Evolutionary conservation across 2,329 filamentous ascomycete genomes (phyloP).

Genomic region (Berkeleyomyces rouxiae): DNA sequence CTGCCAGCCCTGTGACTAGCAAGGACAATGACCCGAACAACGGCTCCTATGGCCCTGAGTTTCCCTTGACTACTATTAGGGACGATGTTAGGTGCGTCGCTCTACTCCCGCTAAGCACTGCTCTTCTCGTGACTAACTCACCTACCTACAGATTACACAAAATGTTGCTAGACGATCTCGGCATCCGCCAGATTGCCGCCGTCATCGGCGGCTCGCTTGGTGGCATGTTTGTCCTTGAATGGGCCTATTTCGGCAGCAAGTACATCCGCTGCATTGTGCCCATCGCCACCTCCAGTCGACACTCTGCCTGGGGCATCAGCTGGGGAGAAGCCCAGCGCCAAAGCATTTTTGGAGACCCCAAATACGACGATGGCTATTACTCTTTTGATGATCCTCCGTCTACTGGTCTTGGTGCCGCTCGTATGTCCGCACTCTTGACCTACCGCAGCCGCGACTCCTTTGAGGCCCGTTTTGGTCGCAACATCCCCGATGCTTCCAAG

Average conservation of each 20-base stretch:
- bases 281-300: constrained; percentile 69
- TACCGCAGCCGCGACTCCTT: constrained; percentile 96
- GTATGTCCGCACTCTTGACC: constrained; percentile 90
- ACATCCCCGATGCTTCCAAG: constrained; percentile 71
- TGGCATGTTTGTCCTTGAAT: constrained; percentile 81
- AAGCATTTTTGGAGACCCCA: constrained; percentile 94
- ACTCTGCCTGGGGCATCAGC: constrained; percentile 81
- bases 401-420: constrained; percentile 77
- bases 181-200: constrained; percentile 59
- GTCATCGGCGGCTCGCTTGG: constrained; percentile 76
- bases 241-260: constrained; percentile 76
- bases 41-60: constrained; percentile 82
- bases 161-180: constrained; percentile 62
- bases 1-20: constrained; percentile 73
- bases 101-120: neutral
- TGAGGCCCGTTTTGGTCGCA: constrained; percentile 84
- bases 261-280: constrained; percentile 69
- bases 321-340: constrained; percentile 81
- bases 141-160: constrained; percentile 48
- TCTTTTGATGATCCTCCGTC: constrained; percentile 69
- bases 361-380: constrained; percentile 97
- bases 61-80: constrained; percentile 83
- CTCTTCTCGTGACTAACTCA: neutral
- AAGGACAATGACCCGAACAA: constrained; percentile 63
- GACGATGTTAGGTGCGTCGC: constrained; percentile 76